Evolutionary conservation across 768 basidiomycete genomes (phyloP).

Genomic region (Auricularia auricula-judae): DNA sequence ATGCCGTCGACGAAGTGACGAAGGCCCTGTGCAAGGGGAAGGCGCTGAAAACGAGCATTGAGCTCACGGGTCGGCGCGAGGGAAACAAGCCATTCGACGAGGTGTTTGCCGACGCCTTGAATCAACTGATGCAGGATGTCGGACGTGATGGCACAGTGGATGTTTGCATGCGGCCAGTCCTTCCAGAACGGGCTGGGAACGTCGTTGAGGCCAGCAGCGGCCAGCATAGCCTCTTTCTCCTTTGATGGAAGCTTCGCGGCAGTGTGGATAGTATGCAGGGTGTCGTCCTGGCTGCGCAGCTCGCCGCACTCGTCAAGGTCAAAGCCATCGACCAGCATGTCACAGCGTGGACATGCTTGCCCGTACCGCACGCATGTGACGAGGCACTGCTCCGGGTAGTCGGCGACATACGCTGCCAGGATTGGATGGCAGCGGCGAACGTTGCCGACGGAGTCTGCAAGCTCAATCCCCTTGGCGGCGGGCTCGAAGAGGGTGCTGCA

Average conservation of each 20-base stretch:
- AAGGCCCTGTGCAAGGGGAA: slow-evolving; percentile 26
- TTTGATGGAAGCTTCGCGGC: neutral
- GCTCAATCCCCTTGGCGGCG: neutral
- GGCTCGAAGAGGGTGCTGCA: neutral
- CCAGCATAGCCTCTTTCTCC: neutral
- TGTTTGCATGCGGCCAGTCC: slow-evolving; percentile 19
- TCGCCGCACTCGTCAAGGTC: slow-evolving; percentile 1
- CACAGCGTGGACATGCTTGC: slow-evolving; percentile 13
- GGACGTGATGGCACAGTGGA: slow-evolving; percentile 18
- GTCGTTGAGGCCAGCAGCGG: neutral
- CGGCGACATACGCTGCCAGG: slow-evolving; percentile 5
- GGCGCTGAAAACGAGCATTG: slow-evolving; percentile 21
- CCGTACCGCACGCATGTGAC: neutral
- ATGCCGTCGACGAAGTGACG: slow-evolving; percentile 27
- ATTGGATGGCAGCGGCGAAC: slow-evolving; percentile 3
- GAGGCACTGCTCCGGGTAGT: slow-evolving; percentile 8
- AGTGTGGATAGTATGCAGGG: neutral
- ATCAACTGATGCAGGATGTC: slow-evolving; percentile 26
- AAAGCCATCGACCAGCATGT: slow-evolving; percentile 4
- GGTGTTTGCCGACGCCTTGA: slow-evolving; percentile 25
- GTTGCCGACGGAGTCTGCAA: neutral
- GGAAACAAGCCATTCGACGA: slow-evolving; percentile 20
- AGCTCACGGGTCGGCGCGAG: slow-evolving; percentile 21
- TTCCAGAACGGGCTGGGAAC: slow-evolving; percentile 16
- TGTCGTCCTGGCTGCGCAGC: neutral